Evolutionary conservation across 192 early-diverging fungal species (phyloP), one percentile per base, ranked within the genome.

Genomic region (Coemansia sp.): DNA sequence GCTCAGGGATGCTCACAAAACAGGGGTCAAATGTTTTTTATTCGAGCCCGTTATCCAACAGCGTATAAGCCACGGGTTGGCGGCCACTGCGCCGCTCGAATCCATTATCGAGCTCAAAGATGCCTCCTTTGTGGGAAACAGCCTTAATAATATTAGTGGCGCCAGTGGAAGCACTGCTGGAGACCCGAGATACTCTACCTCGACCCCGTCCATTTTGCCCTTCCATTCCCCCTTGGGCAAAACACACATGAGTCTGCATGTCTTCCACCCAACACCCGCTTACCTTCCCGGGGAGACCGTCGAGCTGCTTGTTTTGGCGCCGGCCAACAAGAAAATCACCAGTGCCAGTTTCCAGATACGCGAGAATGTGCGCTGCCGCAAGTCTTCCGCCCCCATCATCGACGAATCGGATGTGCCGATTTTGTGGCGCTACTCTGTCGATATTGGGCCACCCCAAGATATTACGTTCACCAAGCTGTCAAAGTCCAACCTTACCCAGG

Each of bases 361-460:
- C 25, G 72, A 76, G 36, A 76, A 60, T 26, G 61, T 76, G 24
- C 51, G 72, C 20, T 76, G 72, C 53, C 52, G 72, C 30, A 76
- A 76, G 55, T 76, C 72, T 5, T 76, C 72, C 2, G 72, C 72
- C 3, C 72, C 72, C 2, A 69, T 76, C 10, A 76, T 76, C 45
- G 72, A 76, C 66, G 72, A 76, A 46, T 69, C 65, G 0, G 72
- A 76, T 20, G 72, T 76, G 41, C 72, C 72, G 4, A 43, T 64
- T n/a, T 40, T 76, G 58, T 76, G 72, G 72, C 64, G 53, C 36
- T 76, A 68, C 50, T 69, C 66, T 11, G 58, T 68, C 5, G 67
- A 76, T 22, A 32, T 76, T 22, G 19, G 45, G 14, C 38, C 56
- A 14, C 62, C 58, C 9, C 57, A 41, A 28, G 67, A 70, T 36